Conservation (phyloP, 2,329 filamentous ascomycete species). For the Tolypocladium cylindrosporum region DNA sequence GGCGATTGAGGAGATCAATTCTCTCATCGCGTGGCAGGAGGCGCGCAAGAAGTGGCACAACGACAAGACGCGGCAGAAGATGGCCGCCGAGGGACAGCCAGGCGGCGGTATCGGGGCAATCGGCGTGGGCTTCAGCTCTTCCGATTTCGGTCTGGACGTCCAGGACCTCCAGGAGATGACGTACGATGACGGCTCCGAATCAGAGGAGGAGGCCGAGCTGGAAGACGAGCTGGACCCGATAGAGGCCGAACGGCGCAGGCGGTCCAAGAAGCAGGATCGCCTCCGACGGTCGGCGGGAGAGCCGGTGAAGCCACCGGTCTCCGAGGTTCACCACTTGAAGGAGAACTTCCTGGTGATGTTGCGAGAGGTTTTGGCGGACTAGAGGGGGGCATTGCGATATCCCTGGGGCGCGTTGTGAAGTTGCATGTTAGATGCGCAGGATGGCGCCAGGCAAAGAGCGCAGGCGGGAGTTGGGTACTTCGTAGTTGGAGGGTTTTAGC, state of each 20-base stretch:
- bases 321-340: constrained; percentile 68
- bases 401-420: neutral
- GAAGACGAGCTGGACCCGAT: constrained; percentile 82
- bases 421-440: neutral
- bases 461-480: neutral
- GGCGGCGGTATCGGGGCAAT: constrained; percentile 40
- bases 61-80: constrained; percentile 96
- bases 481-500: no score
- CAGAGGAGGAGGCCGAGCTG: constrained; percentile 59
- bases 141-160: constrained; percentile 83
- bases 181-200: constrained; percentile 60
- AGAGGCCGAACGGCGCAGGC: constrained; percentile 68
- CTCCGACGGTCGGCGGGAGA: constrained; percentile 74
- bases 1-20: constrained; percentile 72
- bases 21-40: constrained; percentile 86
- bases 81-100: constrained; percentile 67
- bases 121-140: constrained; percentile 57
- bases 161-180: constrained; percentile 80
- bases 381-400: constrained; percentile 10
- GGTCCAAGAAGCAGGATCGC: constrained; percentile 68
- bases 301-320: constrained; percentile 69
- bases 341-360: constrained; percentile 77
- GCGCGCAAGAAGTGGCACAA: constrained; percentile 96
- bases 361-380: constrained; percentile 69
- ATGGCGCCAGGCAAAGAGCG: no score